A percentile compares a stretch with the other conserved stretches of the same genome.
Evolutionary conservation across 352 stramenopile species (phyloP).

Genomic region (Globisporangium splendens): DNA sequence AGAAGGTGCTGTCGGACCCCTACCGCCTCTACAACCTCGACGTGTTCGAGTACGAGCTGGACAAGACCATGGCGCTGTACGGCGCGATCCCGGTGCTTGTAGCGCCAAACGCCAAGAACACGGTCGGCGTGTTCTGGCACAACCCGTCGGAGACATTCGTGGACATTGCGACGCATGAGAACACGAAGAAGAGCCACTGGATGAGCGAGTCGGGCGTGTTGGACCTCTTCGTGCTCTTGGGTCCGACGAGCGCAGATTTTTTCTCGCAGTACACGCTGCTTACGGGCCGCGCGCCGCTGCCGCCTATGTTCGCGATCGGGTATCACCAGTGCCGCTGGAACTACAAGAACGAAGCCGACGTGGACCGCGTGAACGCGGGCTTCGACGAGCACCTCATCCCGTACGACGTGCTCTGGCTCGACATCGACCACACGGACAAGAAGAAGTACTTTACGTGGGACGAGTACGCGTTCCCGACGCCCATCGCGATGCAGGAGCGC

Average conservation of each 20-base stretch:
- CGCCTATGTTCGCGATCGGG: conserved; percentile 95
- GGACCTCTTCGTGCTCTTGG: conserved; percentile 96
- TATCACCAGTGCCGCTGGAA: conserved; percentile 99
- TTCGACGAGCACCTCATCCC: conserved; percentile 98
- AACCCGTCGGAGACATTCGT: conserved; percentile 99
- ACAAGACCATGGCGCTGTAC: conserved; percentile 99
- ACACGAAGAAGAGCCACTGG: conserved; percentile 87
- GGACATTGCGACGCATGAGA: conserved; percentile 85
- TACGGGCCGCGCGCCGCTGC: conserved; percentile 90
- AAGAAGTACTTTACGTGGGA: conserved; percentile 99
- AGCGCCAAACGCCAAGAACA: conserved; percentile 61
- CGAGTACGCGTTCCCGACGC: conserved; percentile 93
- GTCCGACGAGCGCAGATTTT: conserved; percentile 78
- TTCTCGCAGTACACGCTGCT: conserved; percentile 92
- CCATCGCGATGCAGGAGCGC: conserved; percentile 92
- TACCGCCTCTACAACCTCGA: conserved; percentile 99
- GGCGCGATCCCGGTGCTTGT: conserved; percentile 81
- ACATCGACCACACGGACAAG: conserved; percentile 99
- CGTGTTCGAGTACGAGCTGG: conserved; percentile 99
- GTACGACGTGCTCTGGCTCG: conserved; percentile 99
- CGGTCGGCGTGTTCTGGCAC: conserved; percentile 97
- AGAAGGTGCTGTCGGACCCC: conserved; percentile 81
- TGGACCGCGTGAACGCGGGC: conserved; percentile 83
- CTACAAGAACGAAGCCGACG: conserved; percentile 98
- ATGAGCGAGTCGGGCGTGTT: conserved; percentile 95